Evolutionary conservation across 2,329 filamentous ascomycete species (phyloP).

Genomic region (Ophiostoma ips): DNA sequence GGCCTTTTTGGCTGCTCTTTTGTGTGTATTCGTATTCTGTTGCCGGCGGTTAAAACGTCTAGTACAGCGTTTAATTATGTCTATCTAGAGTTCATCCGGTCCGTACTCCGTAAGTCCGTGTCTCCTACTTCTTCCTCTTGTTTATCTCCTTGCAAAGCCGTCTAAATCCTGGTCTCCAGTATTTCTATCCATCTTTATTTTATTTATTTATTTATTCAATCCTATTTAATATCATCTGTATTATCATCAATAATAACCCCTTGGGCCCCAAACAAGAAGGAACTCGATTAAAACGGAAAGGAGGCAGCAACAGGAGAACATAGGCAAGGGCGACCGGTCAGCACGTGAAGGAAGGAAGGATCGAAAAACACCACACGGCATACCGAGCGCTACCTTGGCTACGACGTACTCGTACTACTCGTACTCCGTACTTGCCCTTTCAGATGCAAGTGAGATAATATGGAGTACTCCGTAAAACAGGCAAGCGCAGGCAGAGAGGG

Average conservation of each 20-base stretch:
- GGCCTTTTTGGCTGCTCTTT: neutral
- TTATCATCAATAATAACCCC: no score
- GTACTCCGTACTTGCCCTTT: no score
- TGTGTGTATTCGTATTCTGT: neutral
- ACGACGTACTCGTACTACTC: no score
- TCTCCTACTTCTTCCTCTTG: no score
- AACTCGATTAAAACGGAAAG: no score
- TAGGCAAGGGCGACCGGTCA: neutral
- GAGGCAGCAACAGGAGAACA: neutral
- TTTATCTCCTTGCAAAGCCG: no score
- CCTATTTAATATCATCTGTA: neutral
- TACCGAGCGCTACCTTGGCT: neutral
- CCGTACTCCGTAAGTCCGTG: no score
- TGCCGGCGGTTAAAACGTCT: neutral
- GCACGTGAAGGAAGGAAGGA: neutral
- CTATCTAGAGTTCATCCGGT: neutral
- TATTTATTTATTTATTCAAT: no score
- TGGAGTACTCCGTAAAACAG: neutral
- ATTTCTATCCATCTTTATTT: no score
- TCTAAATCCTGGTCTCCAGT: no score
- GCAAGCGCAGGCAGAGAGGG: neutral
- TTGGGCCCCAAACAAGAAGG: no score
- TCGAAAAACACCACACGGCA: neutral
- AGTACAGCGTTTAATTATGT: neutral
- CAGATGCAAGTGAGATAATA: neutral